Base-by-base conservation (phyloP, 1,139 yeast genomes). In the Yamadazyma dendronema region DNA sequence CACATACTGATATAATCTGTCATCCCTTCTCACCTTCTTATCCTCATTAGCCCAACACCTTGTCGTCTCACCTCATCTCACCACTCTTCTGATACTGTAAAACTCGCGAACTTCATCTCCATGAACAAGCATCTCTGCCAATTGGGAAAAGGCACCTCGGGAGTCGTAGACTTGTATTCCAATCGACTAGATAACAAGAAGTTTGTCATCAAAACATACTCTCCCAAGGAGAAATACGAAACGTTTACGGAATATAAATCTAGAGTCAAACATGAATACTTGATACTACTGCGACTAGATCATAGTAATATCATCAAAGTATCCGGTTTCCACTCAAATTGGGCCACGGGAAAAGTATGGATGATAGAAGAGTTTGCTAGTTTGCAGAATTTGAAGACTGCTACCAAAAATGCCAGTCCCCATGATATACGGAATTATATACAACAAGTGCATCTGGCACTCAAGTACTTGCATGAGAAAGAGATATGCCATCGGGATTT, bases 151-250 rank as follows among this genome's bases (percentile, higher is more conserved):
- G 81, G 81, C 0, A 53, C 67, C 3, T 66, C 76, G 0, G 77
- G 76, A 0, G 48, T 47, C 10, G 77, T 72, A 3, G 67, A 60
- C 4, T 52, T 72, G 10, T 62, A 53, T 41, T 45, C 51, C 31
- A 28, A 28, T 3, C 8, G 4, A 16, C 4, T 9, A 3, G 13
- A 4, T 17, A n/a, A n/a, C n/a, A n/a, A n/a, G n/a, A n/a, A n/a
- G n/a, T 71, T 61, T 42, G 79, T 72, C 1, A 60, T 72, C 16
- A 75, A 75, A 50, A 54, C 54, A 3, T 72, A 69, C 53, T 59
- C 59, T 36, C 38, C 52, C 4, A 57, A 51, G 39, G 79, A 72
- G 41, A 37, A 37, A 2, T 53, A 62, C 36, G 77, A 74, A 49
- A 39, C 60, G 2, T 56, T 52, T 30, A 37, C 46, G 7, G 77